phyloP scores from a whole-genome alignment of 257 asterid species.

The Ocimum tenuiflorum region DNA sequence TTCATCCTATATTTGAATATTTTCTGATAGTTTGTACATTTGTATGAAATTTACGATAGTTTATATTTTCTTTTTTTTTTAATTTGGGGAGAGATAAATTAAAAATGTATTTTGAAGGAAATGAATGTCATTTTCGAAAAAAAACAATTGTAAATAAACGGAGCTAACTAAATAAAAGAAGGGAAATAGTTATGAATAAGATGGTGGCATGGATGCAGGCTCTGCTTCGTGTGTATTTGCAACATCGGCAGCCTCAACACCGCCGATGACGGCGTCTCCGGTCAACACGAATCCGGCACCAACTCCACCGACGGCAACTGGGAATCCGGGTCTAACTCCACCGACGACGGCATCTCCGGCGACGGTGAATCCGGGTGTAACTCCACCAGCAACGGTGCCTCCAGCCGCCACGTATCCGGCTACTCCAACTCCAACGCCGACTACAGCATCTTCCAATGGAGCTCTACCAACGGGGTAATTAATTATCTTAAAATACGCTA shows the following conservation, averaged over 20 bases:
- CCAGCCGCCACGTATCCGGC: conserved; percentile 5
- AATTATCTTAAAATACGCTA: no score
- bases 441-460: conserved; percentile 46
- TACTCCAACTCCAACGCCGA: conserved; percentile 37
- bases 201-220: conserved; percentile 30
- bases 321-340: conserved; percentile 8
- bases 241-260: conserved; percentile 33
- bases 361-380: conserved; percentile 5
- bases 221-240: conserved; percentile 55
- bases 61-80: no score
- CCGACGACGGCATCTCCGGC: background rate
- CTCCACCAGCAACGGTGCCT: conserved; percentile 33
- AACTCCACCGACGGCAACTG: background rate
- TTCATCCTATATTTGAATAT: no score
- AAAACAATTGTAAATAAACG: no score
- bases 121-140: no score
- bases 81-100: no score
- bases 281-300: conserved; percentile 8
- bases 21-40: no score
- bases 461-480: conserved; percentile 50
- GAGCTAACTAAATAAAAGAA: no score
- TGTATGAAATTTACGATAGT: no score
- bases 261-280: conserved; percentile 32
- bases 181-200: no score
- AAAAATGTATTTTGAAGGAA: no score